Base-by-base conservation (phyloP, 305 asterid species). In the Solanum hybrid region DNA sequence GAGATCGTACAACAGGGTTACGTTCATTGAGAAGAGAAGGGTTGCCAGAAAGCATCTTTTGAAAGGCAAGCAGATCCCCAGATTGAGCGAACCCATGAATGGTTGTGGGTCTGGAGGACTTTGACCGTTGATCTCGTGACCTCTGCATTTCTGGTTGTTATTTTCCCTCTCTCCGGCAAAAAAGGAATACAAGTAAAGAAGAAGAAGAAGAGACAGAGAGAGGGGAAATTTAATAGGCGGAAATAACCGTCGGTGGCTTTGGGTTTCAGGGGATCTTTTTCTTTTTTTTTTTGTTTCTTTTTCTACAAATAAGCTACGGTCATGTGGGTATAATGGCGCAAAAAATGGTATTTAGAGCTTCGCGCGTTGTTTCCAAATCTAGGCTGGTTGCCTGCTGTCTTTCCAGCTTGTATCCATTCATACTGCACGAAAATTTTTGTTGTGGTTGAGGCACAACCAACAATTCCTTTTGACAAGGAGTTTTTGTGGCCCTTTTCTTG, bases 21-120 rank as follows among this genome's bases (percentile, higher is more conserved):
- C 97, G 94, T 80, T 96, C 99, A 91, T 97, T 96, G 90, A 97
- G 96, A 90, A 97, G 98, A 91, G 96, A 94, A 78, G 96, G 96
- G 89, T 94, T 96, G 84, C 90, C 95, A 13, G 92, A 94, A 90
- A 97, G 96, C 93, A 97, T 68, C 94, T 93, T 96, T 90, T 93
- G 98, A 90, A 96, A 91, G 34, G 97, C 93, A 92, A 79, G 91
- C 80, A 94, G 93, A 57, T 57, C 24, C 70, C 70, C 70, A 17
- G 70, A 57, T 57, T 57, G 24, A 17, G 70, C 70, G 4, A 57
- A 93, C 86, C 95, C 99, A 89, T 97, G 99, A 89, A 97, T 94
- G 89, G 99, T 97, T 88, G 96, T 92, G 57, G 97, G 95, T 91
- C 90, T 95, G 77, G 70, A 57, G n/a, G 70, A 57, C 24, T 57